Evolutionary conservation across 2,329 filamentous ascomycete genomes (phyloP).

Genomic region (Clonostachys chloroleuca): DNA sequence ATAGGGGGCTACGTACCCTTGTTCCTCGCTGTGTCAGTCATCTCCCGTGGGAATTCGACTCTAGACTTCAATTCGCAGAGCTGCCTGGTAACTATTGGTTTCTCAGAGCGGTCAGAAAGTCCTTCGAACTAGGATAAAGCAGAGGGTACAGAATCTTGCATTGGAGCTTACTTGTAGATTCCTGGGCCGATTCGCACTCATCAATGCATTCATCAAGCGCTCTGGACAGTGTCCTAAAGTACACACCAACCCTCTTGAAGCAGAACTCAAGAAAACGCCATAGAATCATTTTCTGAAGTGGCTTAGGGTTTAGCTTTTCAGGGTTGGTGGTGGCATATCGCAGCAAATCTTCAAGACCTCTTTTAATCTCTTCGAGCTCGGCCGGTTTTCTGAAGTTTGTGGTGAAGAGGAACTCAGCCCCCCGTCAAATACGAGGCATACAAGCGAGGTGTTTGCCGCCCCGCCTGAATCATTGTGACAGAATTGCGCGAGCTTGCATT

Average conservation of each 20-base stretch:
- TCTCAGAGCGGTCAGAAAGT: not conserved
- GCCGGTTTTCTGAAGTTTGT: slow-evolving; percentile 4
- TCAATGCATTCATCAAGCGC: not conserved
- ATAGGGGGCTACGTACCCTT: no score
- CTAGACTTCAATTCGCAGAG: not conserved
- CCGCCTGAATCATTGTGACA: slow-evolving; percentile 6
- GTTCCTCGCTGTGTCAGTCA: no score
- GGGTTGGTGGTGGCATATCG: slow-evolving; percentile 5
- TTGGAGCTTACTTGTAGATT: not conserved
- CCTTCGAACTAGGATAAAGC: not conserved
- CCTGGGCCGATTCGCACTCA: not conserved
- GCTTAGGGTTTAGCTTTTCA: not conserved
- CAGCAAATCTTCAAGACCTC: slow-evolving; percentile 3
- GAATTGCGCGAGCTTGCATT: slow-evolving; percentile 8
- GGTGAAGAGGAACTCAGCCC: slow-evolving; percentile 4
- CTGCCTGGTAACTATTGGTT: not conserved
- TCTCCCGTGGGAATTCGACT: not conserved
- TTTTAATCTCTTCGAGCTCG: slow-evolving; percentile 3
- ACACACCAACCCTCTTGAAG: slow-evolving; percentile 2
- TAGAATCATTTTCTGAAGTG: slow-evolving; percentile 6
- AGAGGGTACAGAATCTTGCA: no score
- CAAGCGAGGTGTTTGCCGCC: slow-evolving; percentile 5
- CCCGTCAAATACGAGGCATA: not conserved
- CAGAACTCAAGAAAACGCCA: slow-evolving; percentile 4
- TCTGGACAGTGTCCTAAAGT: not conserved